Evolutionary conservation across 1,284 basidiomycete species (phyloP).

Genomic region (Ustilago cynodontis): DNA sequence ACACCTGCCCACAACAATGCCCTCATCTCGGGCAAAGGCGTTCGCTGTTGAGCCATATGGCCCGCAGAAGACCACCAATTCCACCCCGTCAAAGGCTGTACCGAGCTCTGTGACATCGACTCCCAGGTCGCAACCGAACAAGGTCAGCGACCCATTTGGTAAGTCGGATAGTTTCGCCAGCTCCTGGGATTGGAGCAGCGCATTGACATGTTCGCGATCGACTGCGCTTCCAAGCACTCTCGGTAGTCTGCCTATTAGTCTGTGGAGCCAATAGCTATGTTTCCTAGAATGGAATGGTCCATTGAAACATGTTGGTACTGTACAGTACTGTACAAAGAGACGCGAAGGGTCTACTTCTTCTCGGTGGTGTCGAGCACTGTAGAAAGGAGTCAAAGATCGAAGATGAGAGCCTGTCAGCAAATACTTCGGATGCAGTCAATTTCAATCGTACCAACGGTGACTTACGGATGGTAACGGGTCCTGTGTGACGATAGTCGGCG

Average conservation of each 20-base stretch:
- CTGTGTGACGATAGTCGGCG: background rate
- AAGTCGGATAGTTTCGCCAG: background rate
- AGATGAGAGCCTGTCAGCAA: background rate
- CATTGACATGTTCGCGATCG: constrained; percentile 10
- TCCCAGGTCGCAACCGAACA: background rate
- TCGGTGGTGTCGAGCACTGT: constrained; percentile 60
- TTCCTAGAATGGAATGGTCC: background rate
- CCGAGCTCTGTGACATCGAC: background rate
- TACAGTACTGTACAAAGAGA: too few species aligned
- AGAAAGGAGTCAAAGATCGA: background rate
- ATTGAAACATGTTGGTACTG: too few species aligned
- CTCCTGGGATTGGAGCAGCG: constrained; percentile 9
- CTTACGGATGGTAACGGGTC: constrained; percentile 57
- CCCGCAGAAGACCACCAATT: too few species aligned
- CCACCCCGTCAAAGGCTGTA: background rate
- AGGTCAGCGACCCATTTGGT: background rate
- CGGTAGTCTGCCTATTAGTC: constrained; percentile 7
- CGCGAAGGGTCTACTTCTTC: constrained; percentile 40
- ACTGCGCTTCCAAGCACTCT: constrained; percentile 1
- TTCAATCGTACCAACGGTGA: background rate
- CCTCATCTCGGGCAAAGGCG: too few species aligned
- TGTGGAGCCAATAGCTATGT: background rate
- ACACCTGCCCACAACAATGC: too few species aligned
- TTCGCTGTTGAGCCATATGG: background rate
- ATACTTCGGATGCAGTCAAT: background rate